These are phyloP conservation scores for Brettanomyces nanus DNA, from an alignment of 805 yeast genomes.

Conservation along the genomic window DNA sequence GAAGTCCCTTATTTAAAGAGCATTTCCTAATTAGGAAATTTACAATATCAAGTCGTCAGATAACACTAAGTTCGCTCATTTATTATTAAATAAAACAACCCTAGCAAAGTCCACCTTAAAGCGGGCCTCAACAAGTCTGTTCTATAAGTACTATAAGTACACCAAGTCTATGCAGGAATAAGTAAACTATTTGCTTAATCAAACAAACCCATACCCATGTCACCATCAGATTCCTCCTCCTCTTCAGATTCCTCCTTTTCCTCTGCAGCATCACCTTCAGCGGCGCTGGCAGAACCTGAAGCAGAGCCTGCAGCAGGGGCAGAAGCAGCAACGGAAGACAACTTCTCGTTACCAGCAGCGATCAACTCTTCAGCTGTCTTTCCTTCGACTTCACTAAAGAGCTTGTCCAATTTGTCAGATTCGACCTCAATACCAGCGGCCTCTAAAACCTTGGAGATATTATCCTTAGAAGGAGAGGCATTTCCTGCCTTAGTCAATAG, in stretches of 20 bases:
- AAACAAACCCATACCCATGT: conserved; percentile 74
- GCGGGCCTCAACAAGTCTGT: no score
- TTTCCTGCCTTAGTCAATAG: conserved; percentile 84
- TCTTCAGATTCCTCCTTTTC: conserved; percentile 49
- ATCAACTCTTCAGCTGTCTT: conserved; percentile 65
- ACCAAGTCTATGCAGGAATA: no score
- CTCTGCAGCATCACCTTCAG: conserved; percentile 48
- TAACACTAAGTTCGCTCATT: no score
- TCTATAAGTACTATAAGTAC: no score
- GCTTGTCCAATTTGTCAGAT: conserved; percentile 61
- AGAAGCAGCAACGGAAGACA: conserved; percentile 77
- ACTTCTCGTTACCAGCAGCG: conserved; percentile 74
- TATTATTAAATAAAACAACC: no score
- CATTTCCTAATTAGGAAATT: no score
- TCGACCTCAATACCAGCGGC: conserved; percentile 78
- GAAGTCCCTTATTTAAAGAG: no score
- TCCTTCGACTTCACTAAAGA: conserved; percentile 72
- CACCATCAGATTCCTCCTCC: conserved; percentile 41
- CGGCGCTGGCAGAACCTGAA: conserved; percentile 48
- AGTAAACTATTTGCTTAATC: no score
- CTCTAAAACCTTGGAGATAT: conserved; percentile 62
- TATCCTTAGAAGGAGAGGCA: conserved; percentile 72
- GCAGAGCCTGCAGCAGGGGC: conserved; percentile 64
- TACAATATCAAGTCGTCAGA: no score
- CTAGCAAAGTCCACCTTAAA: no score